Evolutionary conservation across 306 rosid genomes (phyloP).

Genomic region (Prunus dulcis): DNA sequence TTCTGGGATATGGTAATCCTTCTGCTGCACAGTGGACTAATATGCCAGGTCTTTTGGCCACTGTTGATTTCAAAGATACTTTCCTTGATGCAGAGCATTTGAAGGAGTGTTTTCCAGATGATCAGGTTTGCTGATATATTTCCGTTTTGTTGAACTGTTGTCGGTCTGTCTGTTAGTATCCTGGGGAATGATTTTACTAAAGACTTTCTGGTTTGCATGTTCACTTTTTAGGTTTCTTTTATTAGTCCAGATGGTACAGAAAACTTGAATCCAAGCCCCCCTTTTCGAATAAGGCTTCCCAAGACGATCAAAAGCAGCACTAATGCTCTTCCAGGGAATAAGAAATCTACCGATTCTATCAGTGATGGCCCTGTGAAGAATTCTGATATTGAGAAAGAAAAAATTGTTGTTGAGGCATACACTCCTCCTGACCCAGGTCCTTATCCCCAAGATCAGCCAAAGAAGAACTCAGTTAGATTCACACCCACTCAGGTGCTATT

Average conservation of each 20-base stretch:
- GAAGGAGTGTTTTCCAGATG: slow-evolving; percentile 64
- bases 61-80: slow-evolving; percentile 95
- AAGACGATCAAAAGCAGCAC: slow-evolving; percentile 51
- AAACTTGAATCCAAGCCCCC: slow-evolving; percentile 64
- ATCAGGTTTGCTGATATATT: slow-evolving; percentile 53
- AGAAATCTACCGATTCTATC: slow-evolving; percentile 36
- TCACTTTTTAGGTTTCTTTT: slow-evolving; percentile 58
- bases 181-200: not conserved
- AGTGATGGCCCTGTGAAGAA: slow-evolving; percentile 36
- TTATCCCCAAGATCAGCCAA: slow-evolving; percentile 98
- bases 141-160: slow-evolving; percentile 10
- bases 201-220: slow-evolving; percentile 24
- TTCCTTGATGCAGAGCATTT: slow-evolving; percentile 81
- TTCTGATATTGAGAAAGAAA: slow-evolving; percentile 53
- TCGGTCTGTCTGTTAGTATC: not conserved
- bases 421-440: slow-evolving; percentile 97
- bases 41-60: slow-evolving; percentile 87
- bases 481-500: slow-evolving; percentile 83
- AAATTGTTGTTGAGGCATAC: slow-evolving; percentile 69
- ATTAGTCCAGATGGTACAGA: slow-evolving; percentile 53
- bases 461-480: slow-evolving; percentile 88
- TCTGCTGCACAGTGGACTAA: slow-evolving; percentile 98
- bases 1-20: slow-evolving; percentile 96
- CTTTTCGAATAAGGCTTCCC: slow-evolving; percentile 82
- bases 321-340: slow-evolving; percentile 49